Evolutionary conservation across 2,329 filamentous ascomycete species (phyloP), one percentile per base, ranked within the genome.

Genomic region (Beauveria pseudobassiana): DNA sequence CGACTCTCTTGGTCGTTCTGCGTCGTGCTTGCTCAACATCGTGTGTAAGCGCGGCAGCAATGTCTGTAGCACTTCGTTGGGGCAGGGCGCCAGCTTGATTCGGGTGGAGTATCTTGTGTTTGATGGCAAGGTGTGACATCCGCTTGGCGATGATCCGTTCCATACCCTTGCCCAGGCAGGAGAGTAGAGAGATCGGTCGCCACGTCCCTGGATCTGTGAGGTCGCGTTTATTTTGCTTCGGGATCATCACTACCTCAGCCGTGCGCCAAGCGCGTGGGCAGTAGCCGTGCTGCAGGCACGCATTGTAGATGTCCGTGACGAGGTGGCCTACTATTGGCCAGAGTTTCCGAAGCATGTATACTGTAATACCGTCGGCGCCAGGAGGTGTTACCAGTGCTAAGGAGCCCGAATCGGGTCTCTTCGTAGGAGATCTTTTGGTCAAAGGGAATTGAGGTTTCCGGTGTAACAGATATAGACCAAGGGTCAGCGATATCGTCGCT

Each of bases 301-400:
- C 56, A 20, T 59, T 59, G 34, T 59, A 59, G 30, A 59, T 34
- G n/a, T 14, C n/a, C 5, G 30, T 59, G 9, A 59, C 22, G 30
- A 51, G 43, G 24, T 51, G 28, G 22, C 56, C 45, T 12, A 59
- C 22, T 2, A 28, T 40, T 18, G 46, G 56, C 56, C 56, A 59
- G 5, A 42, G n/a, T 9, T 18, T 16, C 30, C n/a, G 51, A 16
- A 69, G 63, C 28, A 67, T 63, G 28, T 65, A 61, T 18, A 66
- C 64, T 18, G 63, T 67, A 43, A 67, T 67, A 16, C 64, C 62
- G 43, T 69, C 66, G 8, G 59, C 55, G 34, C 65, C 65, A 26
- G 64, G 65, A 66, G 22, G 63, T 68, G 45, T 66, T 69, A 3
- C 66, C 64, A 3, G 65, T 65, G 3, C 49, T 28, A 34, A 66